Base-by-base conservation (phyloP, 495 filamentous ascomycete species). In the Penicillium simplicissimum region DNA sequence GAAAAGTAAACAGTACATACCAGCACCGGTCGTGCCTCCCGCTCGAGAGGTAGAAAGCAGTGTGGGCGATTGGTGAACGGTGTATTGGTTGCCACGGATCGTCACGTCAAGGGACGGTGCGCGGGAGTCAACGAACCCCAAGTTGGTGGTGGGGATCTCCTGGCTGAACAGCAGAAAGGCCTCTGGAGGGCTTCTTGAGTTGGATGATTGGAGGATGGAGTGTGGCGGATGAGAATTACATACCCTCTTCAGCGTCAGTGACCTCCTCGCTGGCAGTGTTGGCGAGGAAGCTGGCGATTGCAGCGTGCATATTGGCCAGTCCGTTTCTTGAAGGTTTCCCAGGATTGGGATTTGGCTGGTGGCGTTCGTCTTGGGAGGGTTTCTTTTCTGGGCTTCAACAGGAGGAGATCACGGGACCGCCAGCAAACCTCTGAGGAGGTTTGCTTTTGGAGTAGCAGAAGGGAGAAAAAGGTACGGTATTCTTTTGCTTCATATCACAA, bases 11-110 rank as follows among this genome's bases (percentile, higher is more conserved):
- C 13, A 13, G 55, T 31, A 74, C 80, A 62, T 74, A 92, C 90
- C 90, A 70, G 93, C 93, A 58, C 95, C 95, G 4, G 95, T 98
- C 1, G 95, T 98, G 1, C 95, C 96, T 17, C 87, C 88, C 21
- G 84, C 82, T 15, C 92, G 87, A 59, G 87, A 84, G 8, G 92
- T 95, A 2, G 85, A 84, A 9, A 98, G 82, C 11, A 97, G 74
- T 3, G 85, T 84, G 9, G 94, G 95, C 0, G 92, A 96, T 73
- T 98, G 95, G 60, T 88, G 84, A 68, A 97, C 90, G 13, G 82
- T 85, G 52, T 95, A 84, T 66, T 96, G 90, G 57, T 80, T 80
- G 47, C 79, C 86, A 59, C 79, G 84, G 65, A 97, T 81, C 23
- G 83, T 82, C 57, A 97, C 65, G 14, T 95, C 86, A 54, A 97